Base-by-base conservation (phyloP, 2,329 filamentous ascomycete species). In the Diaporthe helianthi region DNA sequence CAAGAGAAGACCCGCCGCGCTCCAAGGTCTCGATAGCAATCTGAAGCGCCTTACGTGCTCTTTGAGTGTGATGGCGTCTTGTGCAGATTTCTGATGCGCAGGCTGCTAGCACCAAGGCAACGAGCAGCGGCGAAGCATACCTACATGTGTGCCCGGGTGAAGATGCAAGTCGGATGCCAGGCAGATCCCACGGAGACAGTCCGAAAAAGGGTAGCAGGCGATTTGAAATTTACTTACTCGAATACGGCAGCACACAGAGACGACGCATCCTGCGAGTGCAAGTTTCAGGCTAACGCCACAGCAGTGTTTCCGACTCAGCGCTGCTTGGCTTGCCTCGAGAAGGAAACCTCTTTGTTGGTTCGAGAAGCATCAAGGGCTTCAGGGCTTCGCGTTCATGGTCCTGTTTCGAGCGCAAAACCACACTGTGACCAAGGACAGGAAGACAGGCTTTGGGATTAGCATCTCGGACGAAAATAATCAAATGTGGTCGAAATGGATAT, bases 201-300 rank as follows among this genome's bases (percentile, higher is more conserved):
- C 15, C 26, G 24, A 61, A 61, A 9, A 47, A 12, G 26, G 41
- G 38, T 5, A 47, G 19, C 26, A 10, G 13, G 13, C 12, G 41
- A 61, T 47, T 47, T 47, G 58, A 47, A 61, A 61, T 26, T 61
- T 61, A 41, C 41, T 61, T 61, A 41, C 19, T 33, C 41, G 58
- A 61, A 47, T 61, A 26, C 29, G 58, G 58, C 26, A 47, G 41
- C 58, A 22, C 26, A 33, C n/a, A 33, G 41, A 47, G 58, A 47
- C 17, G 58, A 47, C 17, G 19, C 15, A 36, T 24, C 17, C 55
- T 41, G 29, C 29, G 26, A 46, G 41, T 6, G 58, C 41, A 61
- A 15, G 58, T 47, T 61, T 61, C 58, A 47, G 47, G 41, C 41
- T 47, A 26, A 15, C 58, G 31, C 24, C 17, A 47, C 24, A 29